A percentile compares a stretch with the other conserved stretches of the same genome.
phyloP scores from a whole-genome alignment of 352 stramenopile genomes.

The Saprolegnia diclina region DNA sequence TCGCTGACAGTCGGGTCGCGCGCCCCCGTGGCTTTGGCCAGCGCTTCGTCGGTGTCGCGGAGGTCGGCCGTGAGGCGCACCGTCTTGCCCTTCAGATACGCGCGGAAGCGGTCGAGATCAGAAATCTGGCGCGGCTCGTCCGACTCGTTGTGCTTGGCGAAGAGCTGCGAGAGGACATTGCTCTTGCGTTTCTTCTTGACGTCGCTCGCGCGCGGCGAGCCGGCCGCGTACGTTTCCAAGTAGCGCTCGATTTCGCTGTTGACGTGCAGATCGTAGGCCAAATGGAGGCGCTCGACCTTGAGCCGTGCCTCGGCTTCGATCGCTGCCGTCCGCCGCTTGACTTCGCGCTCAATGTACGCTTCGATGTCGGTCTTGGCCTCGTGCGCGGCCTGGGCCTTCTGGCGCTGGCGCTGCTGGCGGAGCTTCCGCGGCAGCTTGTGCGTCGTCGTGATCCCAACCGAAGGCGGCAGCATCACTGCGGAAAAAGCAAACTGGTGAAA shows the following conservation, averaged over 20 bases:
- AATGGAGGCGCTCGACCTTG: background rate
- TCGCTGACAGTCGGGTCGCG: background rate
- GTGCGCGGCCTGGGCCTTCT: background rate
- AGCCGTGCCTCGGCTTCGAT: background rate
- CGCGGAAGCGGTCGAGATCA: slow-evolving; percentile 2
- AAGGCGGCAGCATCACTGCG: slow-evolving; percentile 3
- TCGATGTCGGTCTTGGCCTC: background rate
- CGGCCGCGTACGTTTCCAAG: background rate
- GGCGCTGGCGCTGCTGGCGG: slow-evolving; percentile 2
- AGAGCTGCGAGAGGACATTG: slow-evolving; percentile 1
- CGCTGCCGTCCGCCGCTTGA: background rate
- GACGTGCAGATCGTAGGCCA: slow-evolving; percentile 10
- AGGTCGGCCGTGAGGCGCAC: background rate
- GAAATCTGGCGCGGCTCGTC: background rate
- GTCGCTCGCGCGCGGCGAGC: background rate
- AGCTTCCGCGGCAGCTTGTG: slow-evolving; percentile 13
- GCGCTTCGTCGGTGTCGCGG: background rate
- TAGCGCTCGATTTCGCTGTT: slow-evolving; percentile 12
- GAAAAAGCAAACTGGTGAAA: background rate
- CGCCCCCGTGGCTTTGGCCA: background rate
- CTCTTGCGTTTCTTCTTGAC: background rate
- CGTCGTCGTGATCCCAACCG: slow-evolving; percentile 4
- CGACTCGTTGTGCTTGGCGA: slow-evolving; percentile 5
- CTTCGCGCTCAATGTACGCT: slow-evolving; percentile 6
- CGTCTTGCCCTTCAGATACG: background rate